Percentiles rank a stretch among this genome's conserved stretches.
These are phyloP conservation scores for Barnettozyma siamensis DNA, from an alignment of 805 yeast genomes.

Conservation along the genomic window DNA sequence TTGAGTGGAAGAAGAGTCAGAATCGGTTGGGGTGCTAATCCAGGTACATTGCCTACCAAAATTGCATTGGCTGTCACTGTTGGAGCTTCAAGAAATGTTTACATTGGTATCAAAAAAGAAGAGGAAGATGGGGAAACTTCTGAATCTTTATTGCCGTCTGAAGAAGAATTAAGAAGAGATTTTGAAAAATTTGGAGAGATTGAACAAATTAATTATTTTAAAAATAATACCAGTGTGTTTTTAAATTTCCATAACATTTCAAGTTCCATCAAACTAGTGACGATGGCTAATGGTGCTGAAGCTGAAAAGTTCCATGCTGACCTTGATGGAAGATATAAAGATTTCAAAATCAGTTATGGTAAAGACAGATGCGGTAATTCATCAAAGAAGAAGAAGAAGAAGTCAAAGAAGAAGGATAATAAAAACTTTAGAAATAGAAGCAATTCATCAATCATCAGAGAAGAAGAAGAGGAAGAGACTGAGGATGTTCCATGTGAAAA, in stretches of 20 bases:
- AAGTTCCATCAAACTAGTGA: constrained; percentile 60
- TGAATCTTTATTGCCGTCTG: constrained; percentile 37
- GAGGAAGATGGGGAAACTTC: constrained; percentile 25
- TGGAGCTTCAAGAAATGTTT: constrained; percentile 75
- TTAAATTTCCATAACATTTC: constrained; percentile 60
- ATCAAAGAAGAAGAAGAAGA: constrained; percentile 42
- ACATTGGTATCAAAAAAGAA: constrained; percentile 52
- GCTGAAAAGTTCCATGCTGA: constrained; percentile 32
- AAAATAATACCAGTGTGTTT: constrained; percentile 68
- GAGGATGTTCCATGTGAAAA: constrained; percentile 20
- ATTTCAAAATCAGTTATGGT: constrained; percentile 61
- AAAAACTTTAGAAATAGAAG: constrained; percentile 1
- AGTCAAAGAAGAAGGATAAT: constrained; percentile 19
- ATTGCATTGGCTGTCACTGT: constrained; percentile 59
- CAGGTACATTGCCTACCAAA: constrained; percentile 54
- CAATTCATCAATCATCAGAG: not conserved
- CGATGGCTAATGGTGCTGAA: constrained; percentile 41
- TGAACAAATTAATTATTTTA: constrained; percentile 71
- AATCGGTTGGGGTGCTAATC: constrained; percentile 66
- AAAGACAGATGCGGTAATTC: constrained; percentile 80
- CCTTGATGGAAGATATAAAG: constrained; percentile 41
- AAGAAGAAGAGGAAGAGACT: constrained; percentile 11
- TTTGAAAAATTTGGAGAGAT: constrained; percentile 61
- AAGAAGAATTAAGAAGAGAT: constrained; percentile 48
- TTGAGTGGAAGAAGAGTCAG: constrained; percentile 57